Evolutionary conservation across 768 basidiomycete species (phyloP).

Genomic region (Pilatotrama ljubarskyi): DNA sequence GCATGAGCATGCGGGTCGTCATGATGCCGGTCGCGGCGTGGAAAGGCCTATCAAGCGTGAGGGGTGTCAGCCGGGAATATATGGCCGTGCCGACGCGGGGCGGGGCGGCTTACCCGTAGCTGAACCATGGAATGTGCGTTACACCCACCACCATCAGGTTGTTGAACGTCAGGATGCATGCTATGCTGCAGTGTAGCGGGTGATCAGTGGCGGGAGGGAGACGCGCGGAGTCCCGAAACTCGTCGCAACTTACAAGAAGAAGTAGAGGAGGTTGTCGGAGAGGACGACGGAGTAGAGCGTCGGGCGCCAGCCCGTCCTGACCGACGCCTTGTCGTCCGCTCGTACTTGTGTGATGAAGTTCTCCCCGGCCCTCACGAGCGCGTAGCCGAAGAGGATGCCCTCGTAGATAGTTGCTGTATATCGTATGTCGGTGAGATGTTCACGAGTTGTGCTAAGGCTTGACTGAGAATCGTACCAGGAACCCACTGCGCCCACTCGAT

Average conservation of each 20-base stretch:
- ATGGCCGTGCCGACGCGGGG: too few relatives aligned
- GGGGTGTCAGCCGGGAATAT: constrained; percentile 24
- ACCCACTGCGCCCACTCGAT: constrained; percentile 49
- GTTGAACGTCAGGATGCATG: constrained; percentile 43
- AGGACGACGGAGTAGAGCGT: constrained; percentile 39
- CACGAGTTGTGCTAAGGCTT: too few relatives aligned
- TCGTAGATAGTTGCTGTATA: constrained; percentile 42
- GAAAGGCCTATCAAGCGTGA: constrained; percentile 35
- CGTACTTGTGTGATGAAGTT: constrained; percentile 27
- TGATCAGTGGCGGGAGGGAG: too few relatives aligned
- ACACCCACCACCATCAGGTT: constrained; percentile 50
- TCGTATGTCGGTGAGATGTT: not conserved
- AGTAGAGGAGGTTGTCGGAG: constrained; percentile 48
- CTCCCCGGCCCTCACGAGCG: constrained; percentile 35
- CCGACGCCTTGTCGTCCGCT: constrained; percentile 1
- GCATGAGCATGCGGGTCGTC: constrained; percentile 48
- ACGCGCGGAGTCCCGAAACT: not conserved
- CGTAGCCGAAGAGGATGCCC: constrained; percentile 43
- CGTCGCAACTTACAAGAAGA: constrained; percentile 37
- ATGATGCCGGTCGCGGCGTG: constrained; percentile 49
- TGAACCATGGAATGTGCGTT: constrained; percentile 51
- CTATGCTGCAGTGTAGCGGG: constrained; percentile 33
- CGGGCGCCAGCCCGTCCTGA: constrained; percentile 26
- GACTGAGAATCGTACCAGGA: constrained; percentile 36
- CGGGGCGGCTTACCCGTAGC: constrained; percentile 37